phyloP scores from a whole-genome alignment of 495 filamentous ascomycete species.

The Lineolata rhizophorae region DNA sequence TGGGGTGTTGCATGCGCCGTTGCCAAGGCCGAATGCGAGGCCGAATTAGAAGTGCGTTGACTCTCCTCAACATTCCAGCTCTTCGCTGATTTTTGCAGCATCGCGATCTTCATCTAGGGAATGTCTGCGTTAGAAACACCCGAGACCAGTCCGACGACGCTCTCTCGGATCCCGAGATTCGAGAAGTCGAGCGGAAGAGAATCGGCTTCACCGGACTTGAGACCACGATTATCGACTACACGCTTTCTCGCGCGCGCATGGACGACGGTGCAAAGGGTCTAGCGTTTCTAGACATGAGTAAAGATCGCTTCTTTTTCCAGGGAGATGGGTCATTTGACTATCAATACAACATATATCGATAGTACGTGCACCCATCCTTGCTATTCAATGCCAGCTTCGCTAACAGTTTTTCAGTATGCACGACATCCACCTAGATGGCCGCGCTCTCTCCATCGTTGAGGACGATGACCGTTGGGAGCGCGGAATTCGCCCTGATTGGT shows the following conservation, averaged over 20 bases:
- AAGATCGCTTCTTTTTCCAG: constrained; percentile 14
- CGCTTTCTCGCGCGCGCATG: constrained; percentile 47
- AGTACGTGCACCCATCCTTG: constrained; percentile 1
- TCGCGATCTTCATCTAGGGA: constrained; percentile 72
- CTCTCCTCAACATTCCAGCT: background rate
- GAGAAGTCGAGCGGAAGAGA: constrained; percentile 18
- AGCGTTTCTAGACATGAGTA: constrained; percentile 17
- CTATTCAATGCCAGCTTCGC: background rate
- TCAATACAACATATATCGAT: constrained; percentile 23
- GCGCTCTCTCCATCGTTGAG: constrained; percentile 6
- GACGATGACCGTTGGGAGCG: background rate
- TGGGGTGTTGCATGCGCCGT: constrained; percentile 58
- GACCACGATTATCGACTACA: constrained; percentile 78
- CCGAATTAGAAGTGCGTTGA: constrained; percentile 44
- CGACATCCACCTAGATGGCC: constrained; percentile 4
- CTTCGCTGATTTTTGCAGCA: constrained; percentile 24
- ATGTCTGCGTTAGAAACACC: constrained; percentile 43
- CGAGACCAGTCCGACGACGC: background rate
- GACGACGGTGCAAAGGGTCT: constrained; percentile 5
- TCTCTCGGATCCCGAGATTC: background rate
- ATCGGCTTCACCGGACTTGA: constrained; percentile 50
- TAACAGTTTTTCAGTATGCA: constrained; percentile 9
- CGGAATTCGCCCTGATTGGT: constrained; percentile 9
- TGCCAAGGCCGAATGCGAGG: constrained; percentile 48
- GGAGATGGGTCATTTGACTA: constrained; percentile 18